These are phyloP conservation scores for Aleurites moluccanus DNA, from an alignment of 441 rosid genomes.

Conservation along the genomic window DNA sequence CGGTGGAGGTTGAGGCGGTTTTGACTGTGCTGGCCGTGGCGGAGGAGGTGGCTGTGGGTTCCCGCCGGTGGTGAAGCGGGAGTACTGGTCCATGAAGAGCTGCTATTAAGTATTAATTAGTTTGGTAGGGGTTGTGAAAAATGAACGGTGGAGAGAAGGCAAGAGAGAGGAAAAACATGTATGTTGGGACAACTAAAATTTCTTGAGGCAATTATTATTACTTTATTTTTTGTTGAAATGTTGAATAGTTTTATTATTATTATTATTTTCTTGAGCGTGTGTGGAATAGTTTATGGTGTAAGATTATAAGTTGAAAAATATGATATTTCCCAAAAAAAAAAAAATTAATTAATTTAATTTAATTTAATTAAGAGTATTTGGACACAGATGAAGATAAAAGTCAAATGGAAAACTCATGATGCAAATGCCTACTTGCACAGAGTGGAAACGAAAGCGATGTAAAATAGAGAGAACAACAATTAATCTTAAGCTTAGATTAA, in stretches of 20 bases:
- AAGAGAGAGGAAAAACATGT: too few relatives aligned
- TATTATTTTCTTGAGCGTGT: too few relatives aligned
- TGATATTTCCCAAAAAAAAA: too few relatives aligned
- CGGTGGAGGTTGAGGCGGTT: constrained; percentile 10
- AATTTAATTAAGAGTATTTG: too few relatives aligned
- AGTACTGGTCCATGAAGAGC: constrained; percentile 12
- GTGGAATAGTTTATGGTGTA: too few relatives aligned
- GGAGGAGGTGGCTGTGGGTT: constrained; percentile 6
- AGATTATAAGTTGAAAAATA: too few relatives aligned
- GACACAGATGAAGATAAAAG: not conserved
- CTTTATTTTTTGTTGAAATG: too few relatives aligned
- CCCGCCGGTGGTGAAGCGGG: not conserved
- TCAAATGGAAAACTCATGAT: not conserved
- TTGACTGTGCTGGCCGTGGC: not conserved
- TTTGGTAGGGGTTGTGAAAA: not conserved
- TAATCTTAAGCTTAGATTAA: too few relatives aligned
- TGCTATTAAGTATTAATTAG: not conserved
- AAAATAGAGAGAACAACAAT: too few relatives aligned
- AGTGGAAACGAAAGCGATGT: too few relatives aligned
- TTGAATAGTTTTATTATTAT: too few relatives aligned
- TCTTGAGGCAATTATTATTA: not conserved
- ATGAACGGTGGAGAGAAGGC: not conserved
- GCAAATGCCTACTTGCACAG: not conserved
- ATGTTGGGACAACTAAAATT: not conserved
- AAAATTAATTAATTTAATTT: too few relatives aligned